Conservation (phyloP, 345 rosid species). For the Melastoma malabathricum region DNA sequence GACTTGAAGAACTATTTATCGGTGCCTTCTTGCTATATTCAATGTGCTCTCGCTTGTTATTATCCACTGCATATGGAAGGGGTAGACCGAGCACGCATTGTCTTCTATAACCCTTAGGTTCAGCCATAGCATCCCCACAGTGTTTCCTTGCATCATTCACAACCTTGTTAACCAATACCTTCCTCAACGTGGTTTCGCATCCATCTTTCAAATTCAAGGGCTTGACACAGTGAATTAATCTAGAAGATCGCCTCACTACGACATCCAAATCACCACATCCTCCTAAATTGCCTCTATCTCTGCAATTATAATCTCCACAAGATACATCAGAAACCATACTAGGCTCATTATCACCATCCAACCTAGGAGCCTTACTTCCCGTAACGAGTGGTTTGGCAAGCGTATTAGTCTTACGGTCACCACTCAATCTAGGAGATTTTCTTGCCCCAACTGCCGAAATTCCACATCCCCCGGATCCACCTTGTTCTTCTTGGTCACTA, state of each 20-base stretch:
- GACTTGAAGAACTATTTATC: slow-evolving; percentile 1
- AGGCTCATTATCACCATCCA: too few relatives aligned
- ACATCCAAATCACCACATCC: too few relatives aligned
- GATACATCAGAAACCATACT: too few relatives aligned
- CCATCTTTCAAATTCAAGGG: too few relatives aligned
- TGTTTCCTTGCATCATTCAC: not conserved
- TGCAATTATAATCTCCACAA: too few relatives aligned
- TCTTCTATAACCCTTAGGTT: not conserved
- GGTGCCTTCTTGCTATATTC: slow-evolving; percentile 11
- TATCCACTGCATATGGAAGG: not conserved
- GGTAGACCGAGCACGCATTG: slow-evolving; percentile 4
- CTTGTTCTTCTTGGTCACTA: too few relatives aligned
- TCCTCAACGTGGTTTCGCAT: too few relatives aligned
- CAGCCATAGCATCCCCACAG: not conserved
- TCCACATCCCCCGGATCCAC: not conserved
- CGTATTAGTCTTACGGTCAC: too few relatives aligned
- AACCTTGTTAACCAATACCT: not conserved
- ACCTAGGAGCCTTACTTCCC: slow-evolving; percentile 9
- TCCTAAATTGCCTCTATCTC: too few relatives aligned
- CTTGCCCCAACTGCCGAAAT: not conserved
- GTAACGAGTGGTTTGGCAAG: too few relatives aligned
- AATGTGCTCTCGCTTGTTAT: not conserved
- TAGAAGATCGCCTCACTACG: too few relatives aligned
- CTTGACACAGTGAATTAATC: too few relatives aligned
- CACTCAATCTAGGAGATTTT: slow-evolving; percentile 11